Base-by-base conservation (phyloP, 2,329 filamentous ascomycete species). In the Venturia carpophila region DNA sequence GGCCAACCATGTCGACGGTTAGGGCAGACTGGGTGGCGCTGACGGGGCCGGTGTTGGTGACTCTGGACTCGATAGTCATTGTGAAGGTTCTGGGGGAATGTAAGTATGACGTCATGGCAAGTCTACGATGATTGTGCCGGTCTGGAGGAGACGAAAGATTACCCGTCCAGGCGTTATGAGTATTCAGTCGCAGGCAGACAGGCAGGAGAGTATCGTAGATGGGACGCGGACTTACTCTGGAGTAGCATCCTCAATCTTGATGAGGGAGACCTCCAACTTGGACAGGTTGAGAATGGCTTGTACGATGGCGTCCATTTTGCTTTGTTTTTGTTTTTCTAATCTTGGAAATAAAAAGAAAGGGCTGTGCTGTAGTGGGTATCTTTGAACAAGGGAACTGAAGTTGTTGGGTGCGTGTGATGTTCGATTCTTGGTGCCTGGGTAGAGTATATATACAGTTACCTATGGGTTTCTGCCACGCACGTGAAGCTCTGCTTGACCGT, bases 261-360 rank as follows among this genome's bases (percentile, higher is more conserved):
- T 66, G 34, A 65, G 45, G 5, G 37, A 41, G 34, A 67, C 58
- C 65, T 67, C 66, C 61, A 67, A 62, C 41, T 61, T 64, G 52
- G 65, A 66, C 24, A 56, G 55, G 65, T 67, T 67, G n/a, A 67
- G 58, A 30, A 67, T 66, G 39, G 43, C 47, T 42, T 66, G 65
- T 24, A 65, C 65, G 24, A 67, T 67, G 47, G 66, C 34, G 21
- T 67, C 66, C 66, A 67, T 67, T 21, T 58, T 58, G 65, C 30
- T 27, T 37, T 37, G 62, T 43, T 63, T 49, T 45, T 34, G 27
- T 5, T n/a, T n/a, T 41, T 43, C 19, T 37, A 27, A 6, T 37
- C 1, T 34, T 21, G 49, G n/a, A 37, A n/a, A 10, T n/a, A 30
- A 24, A 7, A 52, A 21, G 21, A 11, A 52, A 17, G 21, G 27